Percentiles rank a stretch among this genome's conserved stretches.
Conservation (phyloP, 2,329 filamentous ascomycete genomes). For the Venturia oleaginea region DNA sequence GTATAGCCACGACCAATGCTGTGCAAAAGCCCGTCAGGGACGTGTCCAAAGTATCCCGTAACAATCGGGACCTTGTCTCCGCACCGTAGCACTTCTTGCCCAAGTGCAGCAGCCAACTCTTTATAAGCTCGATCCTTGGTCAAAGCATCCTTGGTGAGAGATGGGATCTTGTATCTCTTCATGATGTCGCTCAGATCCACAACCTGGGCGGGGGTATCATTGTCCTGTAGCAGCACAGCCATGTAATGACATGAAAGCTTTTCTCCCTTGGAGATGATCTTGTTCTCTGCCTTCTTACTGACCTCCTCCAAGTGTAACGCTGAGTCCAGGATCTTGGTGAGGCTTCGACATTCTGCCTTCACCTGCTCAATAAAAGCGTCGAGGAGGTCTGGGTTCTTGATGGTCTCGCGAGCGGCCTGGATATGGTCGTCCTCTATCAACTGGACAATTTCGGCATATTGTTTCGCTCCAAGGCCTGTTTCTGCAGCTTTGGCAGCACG, state of each 20-base stretch:
- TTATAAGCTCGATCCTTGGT: constrained; percentile 39
- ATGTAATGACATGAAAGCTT: constrained; percentile 91
- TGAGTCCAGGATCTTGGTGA: constrained; percentile 64
- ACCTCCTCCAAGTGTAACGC: constrained; percentile 49
- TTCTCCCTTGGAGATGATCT: constrained; percentile 90
- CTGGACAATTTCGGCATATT: constrained; percentile 50
- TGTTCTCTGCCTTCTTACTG: constrained; percentile 45
- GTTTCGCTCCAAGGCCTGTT: constrained; percentile 19
- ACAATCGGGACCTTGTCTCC: constrained; percentile 40
- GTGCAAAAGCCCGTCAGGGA: constrained; percentile 83
- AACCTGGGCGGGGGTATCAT: constrained; percentile 75
- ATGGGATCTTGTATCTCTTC: constrained; percentile 39
- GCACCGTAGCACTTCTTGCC: constrained; percentile 33
- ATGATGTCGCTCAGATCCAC: constrained; percentile 81
- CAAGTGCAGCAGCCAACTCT: constrained; percentile 33
- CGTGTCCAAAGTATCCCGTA: constrained; percentile 90
- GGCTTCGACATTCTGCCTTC: constrained; percentile 67
- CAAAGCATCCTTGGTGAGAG: constrained; percentile 23
- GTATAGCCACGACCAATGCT: constrained; percentile 94
- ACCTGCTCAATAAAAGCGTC: constrained; percentile 56
- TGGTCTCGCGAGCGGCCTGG: constrained; percentile 51
- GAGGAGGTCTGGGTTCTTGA: constrained; percentile 32
- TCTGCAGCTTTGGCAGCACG: constrained; percentile 39
- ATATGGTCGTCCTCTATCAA: constrained; percentile 79
- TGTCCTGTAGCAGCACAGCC: constrained; percentile 72